Base-by-base conservation (phyloP, 176 grass and related monocot genomes). In the Avena atlantica region DNA sequence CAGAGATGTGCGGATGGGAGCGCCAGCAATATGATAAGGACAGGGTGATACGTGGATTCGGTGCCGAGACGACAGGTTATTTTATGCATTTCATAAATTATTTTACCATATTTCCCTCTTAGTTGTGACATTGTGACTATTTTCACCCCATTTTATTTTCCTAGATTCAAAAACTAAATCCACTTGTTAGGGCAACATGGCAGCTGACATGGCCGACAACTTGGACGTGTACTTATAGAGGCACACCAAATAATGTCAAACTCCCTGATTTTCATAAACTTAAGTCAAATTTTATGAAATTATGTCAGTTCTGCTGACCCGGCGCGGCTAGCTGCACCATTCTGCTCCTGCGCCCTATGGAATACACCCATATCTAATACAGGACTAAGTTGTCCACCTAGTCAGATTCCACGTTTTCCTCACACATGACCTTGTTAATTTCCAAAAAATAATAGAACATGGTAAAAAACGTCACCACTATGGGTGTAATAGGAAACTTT, bases 1-100 rank as follows among this genome's bases (percentile, higher is more conserved):
- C 90, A 98, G 97, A 98, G 36, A 94, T 96, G 90, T 98, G 92
- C 10, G 53, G 52, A n/a, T 94, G 90, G 93, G 90, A 98, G 79
- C 88, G 88, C 15, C 92, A 91, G 77, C 73, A 89, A 42, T 78
- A 89, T 67, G 88, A 94, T 42, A 87, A 90, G 36, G 87, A 91
- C 64, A 91, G 90, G 84, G 94, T 60, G 68, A 53, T 93, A 36
- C 34, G 29, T 36, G 90, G 88, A 86, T 34, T 91, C 20, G 85
- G 82, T 29, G 85, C 82, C 23, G 87, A 85, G 73, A 88, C 89
- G 31, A 87, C 84, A 64, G 90, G 97, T 94, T 91, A 84, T 31
- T 94, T 78, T 9, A 24, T 61, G 70, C 45, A 10, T 37, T n/a
- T 19, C 14, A n/a, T 65, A 73, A 57, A 57, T 34, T 73, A 65